Evolutionary conservation across 768 basidiomycete species (phyloP).

Genomic region (Dacryopinax spathularia): DNA sequence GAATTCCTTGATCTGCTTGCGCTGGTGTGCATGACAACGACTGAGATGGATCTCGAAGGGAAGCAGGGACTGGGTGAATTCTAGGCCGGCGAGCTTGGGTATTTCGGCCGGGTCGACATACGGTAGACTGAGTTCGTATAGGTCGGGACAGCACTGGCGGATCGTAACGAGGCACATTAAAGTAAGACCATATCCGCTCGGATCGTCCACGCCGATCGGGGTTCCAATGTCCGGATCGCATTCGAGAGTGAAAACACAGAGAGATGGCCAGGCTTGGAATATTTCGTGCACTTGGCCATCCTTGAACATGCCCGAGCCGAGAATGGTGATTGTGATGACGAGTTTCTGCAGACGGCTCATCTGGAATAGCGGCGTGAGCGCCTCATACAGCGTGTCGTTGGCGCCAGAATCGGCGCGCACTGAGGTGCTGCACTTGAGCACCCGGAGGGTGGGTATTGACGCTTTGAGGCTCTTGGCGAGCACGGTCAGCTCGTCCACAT

Average conservation of each 20-base stretch:
- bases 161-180: not conserved
- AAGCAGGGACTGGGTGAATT: not conserved
- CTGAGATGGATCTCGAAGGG: not conserved
- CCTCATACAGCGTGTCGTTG: not conserved
- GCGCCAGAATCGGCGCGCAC: not conserved
- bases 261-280: not conserved
- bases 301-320: not conserved
- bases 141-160: not conserved
- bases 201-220: not conserved
- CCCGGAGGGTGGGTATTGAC: not conserved
- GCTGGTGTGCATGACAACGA: not conserved
- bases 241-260: not conserved
- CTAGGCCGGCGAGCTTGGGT: not conserved
- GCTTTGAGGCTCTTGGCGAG: not conserved
- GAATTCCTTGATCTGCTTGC: not conserved
- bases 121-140: not conserved
- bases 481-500: not conserved
- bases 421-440: not conserved
- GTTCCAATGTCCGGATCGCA: not conserved
- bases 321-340: not conserved
- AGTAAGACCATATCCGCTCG: not conserved
- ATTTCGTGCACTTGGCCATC: not conserved
- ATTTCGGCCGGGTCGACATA: not conserved
- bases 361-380: not conserved
- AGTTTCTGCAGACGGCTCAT: not conserved